Evolutionary conservation across 805 yeast species (phyloP).

Genomic region (Komagataella pseudopastoris): DNA sequence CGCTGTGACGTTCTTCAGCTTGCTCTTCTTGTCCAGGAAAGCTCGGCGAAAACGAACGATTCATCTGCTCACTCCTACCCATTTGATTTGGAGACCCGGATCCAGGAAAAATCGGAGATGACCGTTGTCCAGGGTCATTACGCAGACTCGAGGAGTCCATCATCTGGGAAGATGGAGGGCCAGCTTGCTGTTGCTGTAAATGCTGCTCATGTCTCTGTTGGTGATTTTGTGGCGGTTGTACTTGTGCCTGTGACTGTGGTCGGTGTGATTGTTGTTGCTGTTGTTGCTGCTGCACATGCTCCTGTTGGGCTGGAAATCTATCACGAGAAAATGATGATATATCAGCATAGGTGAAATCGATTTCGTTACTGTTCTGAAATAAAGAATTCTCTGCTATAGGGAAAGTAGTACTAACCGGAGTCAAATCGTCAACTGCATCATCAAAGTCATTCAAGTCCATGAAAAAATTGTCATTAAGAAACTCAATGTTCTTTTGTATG

Average conservation of each 20-base stretch:
- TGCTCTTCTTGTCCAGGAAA: neutral
- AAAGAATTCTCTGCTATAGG: neutral
- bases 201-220: neutral
- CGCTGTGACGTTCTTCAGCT: neutral
- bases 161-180: neutral
- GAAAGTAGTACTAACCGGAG: neutral
- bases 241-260: slow-evolving; percentile 6
- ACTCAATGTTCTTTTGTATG: neutral
- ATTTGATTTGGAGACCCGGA: neutral
- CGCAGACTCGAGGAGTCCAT: neutral
- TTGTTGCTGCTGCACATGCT: slow-evolving; percentile 3
- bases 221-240: neutral
- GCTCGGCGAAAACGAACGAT: neutral
- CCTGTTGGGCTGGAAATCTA: slow-evolving; percentile 6
- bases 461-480: slow-evolving; percentile 1
- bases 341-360: slow-evolving; percentile 24
- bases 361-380: slow-evolving; percentile 12
- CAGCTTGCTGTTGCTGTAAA: neutral
- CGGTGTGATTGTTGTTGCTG: slow-evolving; percentile 5
- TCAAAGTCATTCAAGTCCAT: slow-evolving; percentile 1
- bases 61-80: neutral
- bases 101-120: neutral
- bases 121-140: neutral
- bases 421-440: neutral
- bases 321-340: slow-evolving; percentile 3